Conservation (phyloP, 1,139 yeast species). For the Yamadazyma taylorii region DNA sequence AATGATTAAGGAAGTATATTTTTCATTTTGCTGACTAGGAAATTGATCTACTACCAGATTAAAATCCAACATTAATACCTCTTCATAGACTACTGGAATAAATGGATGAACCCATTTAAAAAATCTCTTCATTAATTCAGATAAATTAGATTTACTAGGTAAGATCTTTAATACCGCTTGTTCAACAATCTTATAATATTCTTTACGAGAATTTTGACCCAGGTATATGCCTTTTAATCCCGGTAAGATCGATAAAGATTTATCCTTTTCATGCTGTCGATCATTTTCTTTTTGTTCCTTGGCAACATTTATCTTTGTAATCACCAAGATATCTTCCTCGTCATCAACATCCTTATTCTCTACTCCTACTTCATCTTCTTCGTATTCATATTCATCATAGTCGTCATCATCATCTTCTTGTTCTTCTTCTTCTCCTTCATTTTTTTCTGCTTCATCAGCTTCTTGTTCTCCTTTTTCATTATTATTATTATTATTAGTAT, state of each 20-base stretch:
- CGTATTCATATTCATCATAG: slow-evolving; percentile 15
- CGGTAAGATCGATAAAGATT: slow-evolving; percentile 19
- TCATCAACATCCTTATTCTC: slow-evolving; percentile 13
- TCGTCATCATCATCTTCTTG: slow-evolving; percentile 10
- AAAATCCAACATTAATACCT: slow-evolving; percentile 27
- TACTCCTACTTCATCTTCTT: slow-evolving; percentile 9
- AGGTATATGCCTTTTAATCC: slow-evolving; percentile 23
- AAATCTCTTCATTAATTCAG: slow-evolving; percentile 34
- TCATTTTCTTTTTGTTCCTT: slow-evolving; percentile 8
- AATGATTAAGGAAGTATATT: slow-evolving; percentile 25
- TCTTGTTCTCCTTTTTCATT: not conserved
- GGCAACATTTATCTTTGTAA: slow-evolving; percentile 13
- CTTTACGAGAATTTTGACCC: slow-evolving; percentile 20
- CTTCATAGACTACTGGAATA: slow-evolving; percentile 38
- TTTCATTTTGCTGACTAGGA: slow-evolving; percentile 22
- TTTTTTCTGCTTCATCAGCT: not conserved
- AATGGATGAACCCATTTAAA: slow-evolving; percentile 45
- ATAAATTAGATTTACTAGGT: slow-evolving; percentile 30
- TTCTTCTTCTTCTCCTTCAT: slow-evolving; percentile 6
- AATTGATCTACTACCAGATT: slow-evolving; percentile 28
- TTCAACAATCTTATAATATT: slow-evolving; percentile 32
- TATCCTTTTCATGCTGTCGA: slow-evolving; percentile 12
- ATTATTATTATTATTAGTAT: too few relatives aligned
- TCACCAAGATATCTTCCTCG: slow-evolving; percentile 16
- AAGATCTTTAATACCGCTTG: slow-evolving; percentile 29